Percentiles rank a stretch among this genome's conserved stretches.
phyloP scores from a whole-genome alignment of 1,284 basidiomycete genomes.

The Cutaneotrichosporon spelunceum region DNA sequence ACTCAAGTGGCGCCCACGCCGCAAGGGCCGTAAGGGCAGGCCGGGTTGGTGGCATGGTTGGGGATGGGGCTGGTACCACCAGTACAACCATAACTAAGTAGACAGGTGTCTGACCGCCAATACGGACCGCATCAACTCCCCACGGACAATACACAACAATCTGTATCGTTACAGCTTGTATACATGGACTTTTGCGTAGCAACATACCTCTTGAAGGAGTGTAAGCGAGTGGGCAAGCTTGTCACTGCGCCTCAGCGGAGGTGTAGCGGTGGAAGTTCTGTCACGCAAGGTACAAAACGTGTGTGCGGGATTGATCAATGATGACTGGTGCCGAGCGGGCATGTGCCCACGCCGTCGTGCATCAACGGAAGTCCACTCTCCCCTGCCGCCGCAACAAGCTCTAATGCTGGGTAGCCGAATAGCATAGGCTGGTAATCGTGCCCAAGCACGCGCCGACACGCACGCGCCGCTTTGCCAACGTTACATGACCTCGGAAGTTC shows the following conservation, averaged over 20 bases:
- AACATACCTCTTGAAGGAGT: not conserved
- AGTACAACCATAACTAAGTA: not conserved
- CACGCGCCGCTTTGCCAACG: not conserved
- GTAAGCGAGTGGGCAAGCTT: too few species aligned
- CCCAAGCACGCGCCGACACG: not conserved
- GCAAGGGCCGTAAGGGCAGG: not conserved
- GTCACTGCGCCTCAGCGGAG: too few species aligned
- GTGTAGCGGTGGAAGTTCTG: too few species aligned
- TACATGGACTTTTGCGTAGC: not conserved
- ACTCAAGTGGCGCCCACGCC: constrained; percentile 1
- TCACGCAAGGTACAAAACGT: too few species aligned
- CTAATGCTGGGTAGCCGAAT: not conserved
- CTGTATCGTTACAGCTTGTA: not conserved
- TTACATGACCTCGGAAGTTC: not conserved
- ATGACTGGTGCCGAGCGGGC: not conserved
- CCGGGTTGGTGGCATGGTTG: too few species aligned
- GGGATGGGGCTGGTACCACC: not conserved
- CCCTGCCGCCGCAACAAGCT: too few species aligned
- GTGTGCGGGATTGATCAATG: too few species aligned
- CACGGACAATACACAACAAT: not conserved
- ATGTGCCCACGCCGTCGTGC: not conserved
- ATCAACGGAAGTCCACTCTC: too few species aligned
- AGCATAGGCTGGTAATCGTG: not conserved
- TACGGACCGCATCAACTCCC: not conserved
- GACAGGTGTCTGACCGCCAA: not conserved